Evolutionary conservation across 78 protist genomes (phyloP).

Genomic region (Bigelowiella natans): DNA sequence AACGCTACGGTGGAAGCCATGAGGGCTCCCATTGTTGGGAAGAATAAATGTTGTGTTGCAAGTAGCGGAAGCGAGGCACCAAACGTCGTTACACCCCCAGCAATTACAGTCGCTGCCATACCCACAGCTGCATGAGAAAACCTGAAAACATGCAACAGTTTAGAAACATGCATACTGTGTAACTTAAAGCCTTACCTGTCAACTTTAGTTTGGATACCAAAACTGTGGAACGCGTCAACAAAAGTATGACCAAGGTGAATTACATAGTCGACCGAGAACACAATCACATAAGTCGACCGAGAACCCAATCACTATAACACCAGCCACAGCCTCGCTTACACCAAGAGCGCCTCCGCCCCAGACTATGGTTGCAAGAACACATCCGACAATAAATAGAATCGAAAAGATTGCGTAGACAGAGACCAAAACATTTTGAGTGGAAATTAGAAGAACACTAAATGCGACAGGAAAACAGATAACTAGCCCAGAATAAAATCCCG

Average conservation of each 20-base stretch:
- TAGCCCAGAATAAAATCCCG: not conserved
- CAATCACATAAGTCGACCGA: no score
- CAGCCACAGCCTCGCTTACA: no score
- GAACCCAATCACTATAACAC: no score
- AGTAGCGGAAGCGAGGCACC: not conserved
- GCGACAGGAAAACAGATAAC: constrained; percentile 29
- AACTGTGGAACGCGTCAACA: not conserved
- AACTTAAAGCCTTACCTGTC: no score
- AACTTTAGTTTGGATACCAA: no score
- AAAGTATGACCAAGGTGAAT: not conserved
- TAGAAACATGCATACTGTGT: no score
- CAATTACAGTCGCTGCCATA: no score
- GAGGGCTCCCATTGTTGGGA: not conserved
- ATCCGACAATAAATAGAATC: constrained; percentile 13
- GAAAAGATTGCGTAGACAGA: constrained; percentile 1
- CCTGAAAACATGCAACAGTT: not conserved
- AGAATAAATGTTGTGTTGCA: not conserved
- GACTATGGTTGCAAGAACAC: constrained; percentile 1
- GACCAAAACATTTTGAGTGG: not conserved
- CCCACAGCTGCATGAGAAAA: not conserved
- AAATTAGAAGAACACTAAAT: constrained; percentile 9
- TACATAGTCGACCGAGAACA: not conserved
- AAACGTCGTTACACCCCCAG: not conserved
- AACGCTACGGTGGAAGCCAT: not conserved
- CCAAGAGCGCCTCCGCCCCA: not conserved